Percentiles rank a stretch among this genome's conserved stretches.
Evolutionary conservation across 495 filamentous ascomycete species (phyloP).

Genomic region (Clohesyomyces aquaticus): DNA sequence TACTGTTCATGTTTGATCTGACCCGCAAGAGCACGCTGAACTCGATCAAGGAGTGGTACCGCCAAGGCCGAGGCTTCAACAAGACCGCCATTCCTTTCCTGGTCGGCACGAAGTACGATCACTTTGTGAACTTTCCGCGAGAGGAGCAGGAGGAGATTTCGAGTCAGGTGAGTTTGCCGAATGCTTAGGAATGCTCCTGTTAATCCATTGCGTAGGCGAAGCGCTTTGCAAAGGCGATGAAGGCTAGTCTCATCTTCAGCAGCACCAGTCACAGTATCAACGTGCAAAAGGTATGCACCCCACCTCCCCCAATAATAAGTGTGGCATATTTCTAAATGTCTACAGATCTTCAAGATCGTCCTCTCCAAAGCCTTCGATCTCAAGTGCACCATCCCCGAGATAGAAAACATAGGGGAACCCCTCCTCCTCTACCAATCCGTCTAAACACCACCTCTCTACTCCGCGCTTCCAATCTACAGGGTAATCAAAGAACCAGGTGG

Average conservation of each 20-base stretch:
- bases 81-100: conserved; percentile 98
- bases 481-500: neutral
- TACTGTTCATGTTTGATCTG: conserved; percentile 99
- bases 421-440: conserved; percentile 73
- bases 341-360: conserved; percentile 98
- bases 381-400: conserved; percentile 98
- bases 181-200: neutral
- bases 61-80: conserved; percentile 96
- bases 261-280: conserved; percentile 99
- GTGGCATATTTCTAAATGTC: neutral
- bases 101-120: conserved; percentile 97
- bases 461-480: neutral
- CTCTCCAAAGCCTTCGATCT: conserved; percentile 97
- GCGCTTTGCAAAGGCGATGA: conserved; percentile 97
- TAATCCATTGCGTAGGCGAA: conserved; percentile 65
- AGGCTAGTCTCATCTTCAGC: conserved; percentile 94
- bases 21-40: conserved; percentile 98
- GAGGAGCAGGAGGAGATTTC: conserved; percentile 99
- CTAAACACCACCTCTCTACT: conserved; percentile 10
- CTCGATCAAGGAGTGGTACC: conserved; percentile 99
- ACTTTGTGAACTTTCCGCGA: conserved; percentile 96
- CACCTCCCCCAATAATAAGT: neutral
- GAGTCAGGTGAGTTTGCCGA: conserved; percentile 68
- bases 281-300: conserved; percentile 82
- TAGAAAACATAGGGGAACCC: conserved; percentile 97